phyloP scores from a whole-genome alignment of 169 alveolate genomes.

The Plasmodium gallinaceum region DNA sequence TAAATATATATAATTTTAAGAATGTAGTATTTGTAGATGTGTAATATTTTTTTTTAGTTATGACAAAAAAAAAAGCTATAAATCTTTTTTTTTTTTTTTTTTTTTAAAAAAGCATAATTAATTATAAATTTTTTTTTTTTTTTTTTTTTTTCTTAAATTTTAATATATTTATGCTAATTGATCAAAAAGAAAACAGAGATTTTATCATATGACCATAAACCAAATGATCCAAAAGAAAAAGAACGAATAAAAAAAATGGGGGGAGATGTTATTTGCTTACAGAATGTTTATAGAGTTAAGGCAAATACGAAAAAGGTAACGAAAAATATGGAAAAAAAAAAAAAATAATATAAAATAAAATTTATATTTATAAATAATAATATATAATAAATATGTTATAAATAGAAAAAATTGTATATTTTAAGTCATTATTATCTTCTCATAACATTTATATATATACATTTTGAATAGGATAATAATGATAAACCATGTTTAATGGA shows the following conservation, averaged over 20 bases:
- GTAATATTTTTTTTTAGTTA: not conserved
- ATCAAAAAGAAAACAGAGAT: slow-evolving; percentile 31
- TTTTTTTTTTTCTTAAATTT: not conserved
- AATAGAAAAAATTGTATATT: too few species aligned
- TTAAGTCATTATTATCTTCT: too few species aligned
- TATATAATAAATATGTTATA: too few species aligned
- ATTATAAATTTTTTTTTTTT: not conserved
- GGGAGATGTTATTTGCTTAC: slow-evolving; percentile 72
- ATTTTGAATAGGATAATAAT: not conserved
- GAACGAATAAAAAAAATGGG: slow-evolving; percentile 75
- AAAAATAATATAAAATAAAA: not conserved
- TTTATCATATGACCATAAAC: slow-evolving; percentile 65
- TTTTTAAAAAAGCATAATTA: too few species aligned
- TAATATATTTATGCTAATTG: not conserved
- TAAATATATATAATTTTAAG: not conserved
- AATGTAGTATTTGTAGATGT: not conserved
- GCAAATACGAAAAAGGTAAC: slow-evolving; percentile 65
- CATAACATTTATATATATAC: not conserved
- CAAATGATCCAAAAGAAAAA: slow-evolving; percentile 75
- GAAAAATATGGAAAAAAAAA: not conserved
- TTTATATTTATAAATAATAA: not conserved
- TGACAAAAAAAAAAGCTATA: not conserved
- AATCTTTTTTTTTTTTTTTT: not conserved
- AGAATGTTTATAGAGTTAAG: slow-evolving; percentile 65
- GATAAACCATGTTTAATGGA: slow-evolving; percentile 49